Evolutionary conservation across 2,329 filamentous ascomycete species (phyloP), one percentile per base, ranked within the genome.

Genomic region (Emydomyces testavorans): DNA sequence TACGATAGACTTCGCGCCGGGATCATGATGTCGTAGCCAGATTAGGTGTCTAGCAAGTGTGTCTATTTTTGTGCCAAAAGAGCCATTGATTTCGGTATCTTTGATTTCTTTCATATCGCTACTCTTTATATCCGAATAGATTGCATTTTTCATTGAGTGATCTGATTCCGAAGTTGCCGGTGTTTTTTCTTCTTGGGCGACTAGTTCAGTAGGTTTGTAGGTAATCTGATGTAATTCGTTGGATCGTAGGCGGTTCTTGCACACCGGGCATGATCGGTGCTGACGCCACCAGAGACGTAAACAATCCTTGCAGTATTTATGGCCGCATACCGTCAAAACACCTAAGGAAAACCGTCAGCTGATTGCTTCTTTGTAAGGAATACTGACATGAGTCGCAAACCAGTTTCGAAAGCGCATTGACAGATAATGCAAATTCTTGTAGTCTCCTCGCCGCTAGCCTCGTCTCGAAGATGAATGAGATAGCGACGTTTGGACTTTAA

Each of bases 271-370:
- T 44, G 78, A 90, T 15, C 73, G 76, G 56, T 88, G 80, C 26
- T 77, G 72, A 49, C 71, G 73, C 69, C 83, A 86, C 92, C 92
- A 96, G 10, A 79, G 57, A 31, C 74, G 72, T 56, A 96, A 82
- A 63, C 92, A 96, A 23, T 86, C 83, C 58, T 86, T 88, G 69
- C 90, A 95, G 61, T 88, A 96, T 54, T 87, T 79, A 60, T 98
- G 92, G 0, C 90, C 90, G 61, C 92, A 96, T 1, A 87, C 76
- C 0, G 90, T 95, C 54, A 69, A 53, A 15, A 69, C 64, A 21
- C 66, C 66, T 68, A 28, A 10, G 36, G 39, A 28, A 28, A 43
- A 32, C 23, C 6, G 21, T 45, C 35, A 39, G 47, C 31, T 29
- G 7, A 6, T 34, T 32, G 28, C 2, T 15, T 15, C n/a, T n/a